Evolutionary conservation across 352 stramenopile genomes (phyloP).

Genomic region (Sclerospora graminicola): DNA sequence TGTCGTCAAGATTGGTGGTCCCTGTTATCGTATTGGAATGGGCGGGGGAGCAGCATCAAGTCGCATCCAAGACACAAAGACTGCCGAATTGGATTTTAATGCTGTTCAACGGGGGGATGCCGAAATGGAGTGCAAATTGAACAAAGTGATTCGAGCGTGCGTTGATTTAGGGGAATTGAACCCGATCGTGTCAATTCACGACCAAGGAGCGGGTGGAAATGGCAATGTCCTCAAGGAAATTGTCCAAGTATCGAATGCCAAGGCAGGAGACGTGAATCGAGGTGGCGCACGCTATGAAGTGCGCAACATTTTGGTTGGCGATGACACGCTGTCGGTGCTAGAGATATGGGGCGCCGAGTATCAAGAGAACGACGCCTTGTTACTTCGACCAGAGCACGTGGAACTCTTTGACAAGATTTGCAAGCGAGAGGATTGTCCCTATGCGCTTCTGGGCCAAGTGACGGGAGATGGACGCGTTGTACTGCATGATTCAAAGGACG

Average conservation of each 20-base stretch:
- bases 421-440: constrained; percentile 95
- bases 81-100: constrained; percentile 97
- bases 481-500: constrained; percentile 92
- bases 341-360: constrained; percentile 99
- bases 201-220: constrained; percentile 99
- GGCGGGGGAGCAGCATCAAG: constrained; percentile 95
- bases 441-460: constrained; percentile 91
- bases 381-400: constrained; percentile 87
- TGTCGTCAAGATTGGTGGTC: constrained; percentile 97
- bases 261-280: constrained; percentile 83
- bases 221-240: constrained; percentile 99
- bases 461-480: constrained; percentile 95
- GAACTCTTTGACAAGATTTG: constrained; percentile 93
- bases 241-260: constrained; percentile 82
- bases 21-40: constrained; percentile 98
- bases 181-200: constrained; percentile 98
- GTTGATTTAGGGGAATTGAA: constrained; percentile 96
- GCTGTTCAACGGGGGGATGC: constrained; percentile 98
- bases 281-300: constrained; percentile 91
- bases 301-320: constrained; percentile 92
- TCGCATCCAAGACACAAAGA: constrained; percentile 89
- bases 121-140: constrained; percentile 99
- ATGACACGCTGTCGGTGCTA: constrained; percentile 96
- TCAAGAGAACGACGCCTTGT: constrained; percentile 98
- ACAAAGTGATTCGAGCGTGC: constrained; percentile 97